These are phyloP conservation scores for Marchantia polymorpha DNA, from an alignment of 225 moss, liverwort and hornwort species.

Conservation along the genomic window DNA sequence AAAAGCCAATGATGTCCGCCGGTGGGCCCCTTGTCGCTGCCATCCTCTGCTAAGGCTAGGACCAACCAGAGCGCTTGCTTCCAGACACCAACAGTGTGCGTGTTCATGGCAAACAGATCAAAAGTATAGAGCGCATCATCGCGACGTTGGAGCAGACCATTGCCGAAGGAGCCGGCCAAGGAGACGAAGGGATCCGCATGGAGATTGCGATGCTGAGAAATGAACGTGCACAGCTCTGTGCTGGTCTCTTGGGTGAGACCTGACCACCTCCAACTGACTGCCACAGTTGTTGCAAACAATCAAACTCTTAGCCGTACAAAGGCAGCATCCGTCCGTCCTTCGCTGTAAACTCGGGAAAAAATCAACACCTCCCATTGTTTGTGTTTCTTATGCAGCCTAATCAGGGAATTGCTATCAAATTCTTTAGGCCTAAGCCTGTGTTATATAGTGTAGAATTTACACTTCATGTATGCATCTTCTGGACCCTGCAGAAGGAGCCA, in stretches of 20 bases:
- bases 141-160: conserved; percentile 99
- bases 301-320: conserved; percentile 13
- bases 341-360: conserved; percentile 34
- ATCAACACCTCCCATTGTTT: conserved; percentile 29
- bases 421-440: conserved; percentile 52
- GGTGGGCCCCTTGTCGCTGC: too few species aligned
- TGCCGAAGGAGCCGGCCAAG: conserved; percentile 96
- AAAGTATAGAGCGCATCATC: conserved; percentile 98
- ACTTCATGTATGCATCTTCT: conserved; percentile 38
- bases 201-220: conserved; percentile 98
- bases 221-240: conserved; percentile 97
- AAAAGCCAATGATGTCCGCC: too few species aligned
- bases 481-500: conserved; percentile 41
- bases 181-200: conserved; percentile 99
- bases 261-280: conserved; percentile 45
- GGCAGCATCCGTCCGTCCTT: conserved; percentile 25
- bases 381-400: conserved; percentile 32
- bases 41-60: too few species aligned
- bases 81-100: not conserved
- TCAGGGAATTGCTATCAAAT: conserved; percentile 41
- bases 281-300: conserved; percentile 30
- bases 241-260: conserved; percentile 95
- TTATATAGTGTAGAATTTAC: conserved; percentile 57
- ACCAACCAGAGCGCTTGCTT: not conserved
- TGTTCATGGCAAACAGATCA: conserved; percentile 54